phyloP scores from a whole-genome alignment of 352 stramenopile species.

The Phytophthora parvispora region DNA sequence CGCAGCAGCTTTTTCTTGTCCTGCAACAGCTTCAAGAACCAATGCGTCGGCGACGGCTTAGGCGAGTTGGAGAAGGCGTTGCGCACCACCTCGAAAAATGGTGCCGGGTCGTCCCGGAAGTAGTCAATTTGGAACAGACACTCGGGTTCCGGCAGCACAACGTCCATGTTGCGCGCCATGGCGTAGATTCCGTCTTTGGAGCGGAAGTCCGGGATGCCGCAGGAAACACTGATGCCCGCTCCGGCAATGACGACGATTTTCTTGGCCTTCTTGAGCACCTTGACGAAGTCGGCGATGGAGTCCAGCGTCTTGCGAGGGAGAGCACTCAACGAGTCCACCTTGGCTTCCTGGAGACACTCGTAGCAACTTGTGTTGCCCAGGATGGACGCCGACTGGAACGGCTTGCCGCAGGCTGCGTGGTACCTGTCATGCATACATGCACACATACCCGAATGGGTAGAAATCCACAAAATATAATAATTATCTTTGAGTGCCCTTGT shows the following conservation, averaged over 20 bases:
- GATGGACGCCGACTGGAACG: constrained; percentile 66
- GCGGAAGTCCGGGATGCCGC: constrained; percentile 99
- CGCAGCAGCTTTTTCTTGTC: constrained; percentile 93
- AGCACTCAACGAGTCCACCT: constrained; percentile 36
- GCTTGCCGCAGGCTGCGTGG: constrained; percentile 58
- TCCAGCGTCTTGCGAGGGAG: constrained; percentile 46
- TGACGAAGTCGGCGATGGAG: constrained; percentile 71
- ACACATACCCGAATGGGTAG: neutral
- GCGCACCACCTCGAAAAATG: constrained; percentile 97
- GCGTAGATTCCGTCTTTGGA: constrained; percentile 91
- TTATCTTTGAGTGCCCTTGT: constrained; percentile 18
- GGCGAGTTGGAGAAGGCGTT: constrained; percentile 78
- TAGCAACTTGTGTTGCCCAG: constrained; percentile 84
- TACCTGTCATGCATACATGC: constrained; percentile 39
- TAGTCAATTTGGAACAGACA: constrained; percentile 99
- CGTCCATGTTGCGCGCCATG: constrained; percentile 84
- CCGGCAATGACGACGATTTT: constrained; percentile 94
- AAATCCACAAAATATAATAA: constrained; percentile 30
- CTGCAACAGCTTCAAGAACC: constrained; percentile 95
- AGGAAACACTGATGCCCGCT: constrained; percentile 96
- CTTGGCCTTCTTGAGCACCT: constrained; percentile 77
- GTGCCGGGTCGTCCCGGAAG: constrained; percentile 95
- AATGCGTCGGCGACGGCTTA: constrained; percentile 94
- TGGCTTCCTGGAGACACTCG: constrained; percentile 70
- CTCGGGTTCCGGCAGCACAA: constrained; percentile 95